These are phyloP conservation scores for Podaxis mareebaensis DNA, from an alignment of 768 basidiomycete species.

Conservation along the genomic window DNA sequence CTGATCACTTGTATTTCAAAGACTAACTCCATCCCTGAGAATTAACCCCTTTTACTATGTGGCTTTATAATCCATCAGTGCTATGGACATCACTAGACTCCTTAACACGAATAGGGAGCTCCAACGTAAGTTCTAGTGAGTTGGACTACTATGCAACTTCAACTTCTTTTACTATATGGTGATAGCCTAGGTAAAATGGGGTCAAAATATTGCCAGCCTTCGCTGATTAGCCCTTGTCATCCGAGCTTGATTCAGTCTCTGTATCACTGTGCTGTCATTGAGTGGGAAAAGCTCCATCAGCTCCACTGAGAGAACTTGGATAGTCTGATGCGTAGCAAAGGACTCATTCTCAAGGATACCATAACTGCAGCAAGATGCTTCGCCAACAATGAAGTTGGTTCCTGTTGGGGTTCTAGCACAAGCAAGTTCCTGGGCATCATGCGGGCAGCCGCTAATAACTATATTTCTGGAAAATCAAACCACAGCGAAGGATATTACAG, in stretches of 20 bases:
- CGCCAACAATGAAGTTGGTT: not conserved
- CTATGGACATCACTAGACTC: not conserved
- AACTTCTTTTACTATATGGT: not conserved
- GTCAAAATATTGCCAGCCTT: not conserved
- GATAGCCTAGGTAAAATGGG: not conserved
- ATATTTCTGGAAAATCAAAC: not conserved
- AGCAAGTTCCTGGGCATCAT: not conserved
- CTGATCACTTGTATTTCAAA: not conserved
- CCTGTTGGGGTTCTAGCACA: not conserved
- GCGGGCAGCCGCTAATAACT: not conserved
- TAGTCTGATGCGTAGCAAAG: not conserved
- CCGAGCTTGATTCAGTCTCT: not conserved
- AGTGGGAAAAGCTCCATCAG: not conserved
- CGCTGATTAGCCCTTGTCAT: not conserved
- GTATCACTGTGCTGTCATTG: not conserved
- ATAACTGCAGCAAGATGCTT: not conserved
- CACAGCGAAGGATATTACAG: not conserved
- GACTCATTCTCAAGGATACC: not conserved
- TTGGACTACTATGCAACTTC: not conserved
- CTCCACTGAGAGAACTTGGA: not conserved
- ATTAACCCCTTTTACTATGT: not conserved
- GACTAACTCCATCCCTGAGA: not conserved
- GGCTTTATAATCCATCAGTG: not conserved
- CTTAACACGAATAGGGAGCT: not conserved
- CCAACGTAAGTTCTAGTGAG: not conserved